These are phyloP conservation scores for Thalassiosira hispida DNA, from an alignment of 352 stramenopile species.

Conservation along the genomic window DNA sequence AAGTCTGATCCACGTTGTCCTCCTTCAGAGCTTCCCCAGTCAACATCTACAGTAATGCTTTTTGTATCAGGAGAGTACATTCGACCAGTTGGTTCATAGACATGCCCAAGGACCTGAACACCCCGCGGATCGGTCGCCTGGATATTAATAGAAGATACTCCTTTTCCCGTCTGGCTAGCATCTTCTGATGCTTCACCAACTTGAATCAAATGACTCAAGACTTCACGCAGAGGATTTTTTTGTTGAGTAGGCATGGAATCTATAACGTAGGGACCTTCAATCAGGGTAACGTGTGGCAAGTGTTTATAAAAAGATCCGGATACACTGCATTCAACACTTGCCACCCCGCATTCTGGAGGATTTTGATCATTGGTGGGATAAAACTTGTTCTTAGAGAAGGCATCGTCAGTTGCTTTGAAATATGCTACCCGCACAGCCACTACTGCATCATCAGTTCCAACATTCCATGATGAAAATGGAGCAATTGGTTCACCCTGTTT, in stretches of 20 bases:
- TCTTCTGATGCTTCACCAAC: background rate
- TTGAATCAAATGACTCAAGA: background rate
- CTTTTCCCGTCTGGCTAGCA: background rate
- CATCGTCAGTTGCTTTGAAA: slow-evolving; percentile 70
- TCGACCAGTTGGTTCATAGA: slow-evolving; percentile 42
- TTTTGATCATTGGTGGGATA: slow-evolving; percentile 54
- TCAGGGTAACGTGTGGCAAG: slow-evolving; percentile 54
- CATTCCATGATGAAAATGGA: slow-evolving; percentile 85
- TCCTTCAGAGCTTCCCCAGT: background rate
- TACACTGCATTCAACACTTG: slow-evolving; percentile 83
- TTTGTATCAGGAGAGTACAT: background rate
- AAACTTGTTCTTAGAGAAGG: slow-evolving; percentile 56
- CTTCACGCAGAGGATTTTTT: background rate
- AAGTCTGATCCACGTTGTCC: too few species aligned
- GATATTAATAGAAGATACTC: slow-evolving; percentile 47
- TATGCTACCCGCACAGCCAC: slow-evolving; percentile 85
- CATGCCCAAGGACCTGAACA: slow-evolving; percentile 56
- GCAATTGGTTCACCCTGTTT: slow-evolving; percentile 84
- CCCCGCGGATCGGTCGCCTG: slow-evolving; percentile 44
- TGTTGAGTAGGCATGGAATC: background rate
- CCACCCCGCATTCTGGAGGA: slow-evolving; percentile 82
- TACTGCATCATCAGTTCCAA: slow-evolving; percentile 84
- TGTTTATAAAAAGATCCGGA: slow-evolving; percentile 70
- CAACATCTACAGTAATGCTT: background rate
- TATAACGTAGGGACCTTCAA: slow-evolving; percentile 1